Percentiles rank a stretch among this genome's conserved stretches.
phyloP scores from a whole-genome alignment of 441 rosid species.

The Corymbia calophylla region DNA sequence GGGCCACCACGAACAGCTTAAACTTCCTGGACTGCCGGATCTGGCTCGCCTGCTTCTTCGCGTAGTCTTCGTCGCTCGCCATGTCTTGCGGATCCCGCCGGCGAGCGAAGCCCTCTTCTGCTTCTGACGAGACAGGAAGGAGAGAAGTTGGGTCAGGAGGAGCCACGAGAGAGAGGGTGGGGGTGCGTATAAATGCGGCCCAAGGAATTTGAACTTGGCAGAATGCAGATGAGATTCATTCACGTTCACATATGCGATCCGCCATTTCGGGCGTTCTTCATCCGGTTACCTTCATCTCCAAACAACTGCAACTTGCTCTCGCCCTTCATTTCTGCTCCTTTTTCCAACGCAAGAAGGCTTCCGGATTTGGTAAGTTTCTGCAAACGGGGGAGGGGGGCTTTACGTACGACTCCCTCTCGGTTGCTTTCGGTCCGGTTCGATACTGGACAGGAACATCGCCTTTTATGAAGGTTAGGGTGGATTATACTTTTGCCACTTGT shows the following conservation, averaged over 20 bases:
- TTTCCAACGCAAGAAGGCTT: neutral
- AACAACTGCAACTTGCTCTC: neutral
- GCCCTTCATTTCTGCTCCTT: neutral
- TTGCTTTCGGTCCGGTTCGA: neutral
- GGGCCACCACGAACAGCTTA: slow-evolving; percentile 17
- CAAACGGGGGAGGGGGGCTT: neutral
- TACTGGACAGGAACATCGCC: neutral
- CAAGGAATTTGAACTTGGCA: neutral
- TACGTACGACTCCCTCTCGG: neutral
- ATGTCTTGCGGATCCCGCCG: neutral
- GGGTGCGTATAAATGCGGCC: neutral
- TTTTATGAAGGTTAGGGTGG: neutral
- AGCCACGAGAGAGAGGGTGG: neutral
- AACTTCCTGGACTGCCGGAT: slow-evolving; percentile 17
- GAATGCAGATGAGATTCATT: neutral
- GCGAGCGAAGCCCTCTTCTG: neutral
- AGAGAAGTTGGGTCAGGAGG: neutral
- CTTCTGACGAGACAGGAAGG: neutral
- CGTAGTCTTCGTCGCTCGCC: slow-evolving; percentile 2
- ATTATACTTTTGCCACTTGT: neutral
- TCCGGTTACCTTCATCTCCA: neutral
- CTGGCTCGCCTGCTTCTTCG: slow-evolving; percentile 15
- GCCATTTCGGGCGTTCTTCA: neutral
- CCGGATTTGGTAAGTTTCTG: neutral
- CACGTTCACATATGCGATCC: neutral